Evolutionary conservation across 2,329 filamentous ascomycete genomes (phyloP), one percentile per base, ranked within the genome.

Genomic region (Neoscytalidium dimidiatum): DNA sequence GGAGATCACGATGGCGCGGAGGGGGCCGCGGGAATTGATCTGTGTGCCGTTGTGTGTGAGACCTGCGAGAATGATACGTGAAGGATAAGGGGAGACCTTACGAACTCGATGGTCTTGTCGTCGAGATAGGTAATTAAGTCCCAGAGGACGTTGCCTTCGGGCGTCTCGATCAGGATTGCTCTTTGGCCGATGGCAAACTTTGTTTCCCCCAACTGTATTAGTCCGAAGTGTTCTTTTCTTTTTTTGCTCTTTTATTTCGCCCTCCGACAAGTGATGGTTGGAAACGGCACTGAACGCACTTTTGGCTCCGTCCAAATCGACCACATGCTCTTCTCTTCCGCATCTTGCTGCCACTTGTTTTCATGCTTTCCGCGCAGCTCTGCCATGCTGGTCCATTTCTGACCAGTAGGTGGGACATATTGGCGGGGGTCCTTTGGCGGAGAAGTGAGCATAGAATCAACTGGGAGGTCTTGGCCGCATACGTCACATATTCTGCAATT

Each of bases 131-230:
- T 84, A 64, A 95, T 81, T 67, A 90, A 88, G 76, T 95, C 92
- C 92, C 92, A 96, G 1, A 95, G 84, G 1, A 95, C 77, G 73
- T 94, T 94, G 0, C 91, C 91, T 0, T 76, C 66, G 0, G 85
- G 80, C 0, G 90, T 92, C 57, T 83, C 81, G 13, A 94, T 79
- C 2, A 96, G 80, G 52, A 93, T 83, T 21, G 88, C 88, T 33
- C 92, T 84, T 76, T 95, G 89, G 0, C 91, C 91, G 68, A 95
- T 95, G 62, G 82, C 91, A 66, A 93, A 79, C 74, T 88, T 71
- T 82, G 8, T 9, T 28, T 13, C n/a, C n/a, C n/a, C n/a, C n/a
- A 41, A 43, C 23, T 31, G 17, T 33, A 33, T 26, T 41, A 57
- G 14, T 13, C 4, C 13, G 38, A 41, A 17, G 5, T 17, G 3